Evolutionary conservation across 1,284 basidiomycete genomes (phyloP).

Genomic region (Porogramme epimiltina): DNA sequence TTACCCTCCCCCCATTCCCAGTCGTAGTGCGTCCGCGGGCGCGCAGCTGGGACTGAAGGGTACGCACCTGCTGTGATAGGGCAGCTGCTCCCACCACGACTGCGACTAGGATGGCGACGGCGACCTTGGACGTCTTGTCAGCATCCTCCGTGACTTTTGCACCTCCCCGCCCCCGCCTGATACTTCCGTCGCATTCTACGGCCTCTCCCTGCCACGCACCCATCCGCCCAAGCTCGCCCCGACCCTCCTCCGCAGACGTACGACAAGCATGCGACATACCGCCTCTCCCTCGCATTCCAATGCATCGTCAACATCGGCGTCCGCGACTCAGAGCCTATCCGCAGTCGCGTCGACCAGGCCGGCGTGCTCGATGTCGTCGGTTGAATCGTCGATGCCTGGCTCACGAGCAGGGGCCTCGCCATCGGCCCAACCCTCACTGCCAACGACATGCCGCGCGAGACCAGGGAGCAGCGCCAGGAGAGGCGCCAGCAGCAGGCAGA

Average conservation of each 20-base stretch:
- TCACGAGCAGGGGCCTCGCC: constrained; percentile 81
- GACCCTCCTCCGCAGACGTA: constrained; percentile 66
- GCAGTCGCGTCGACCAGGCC: constrained; percentile 93
- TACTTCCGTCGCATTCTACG: constrained; percentile 72
- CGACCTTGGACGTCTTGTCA: constrained; percentile 86
- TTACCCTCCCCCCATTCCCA: constrained; percentile 31
- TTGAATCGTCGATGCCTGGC: constrained; percentile 92
- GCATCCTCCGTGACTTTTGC: constrained; percentile 87
- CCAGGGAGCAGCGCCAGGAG: constrained; percentile 67
- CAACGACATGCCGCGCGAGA: constrained; percentile 64
- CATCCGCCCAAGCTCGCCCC: constrained; percentile 55
- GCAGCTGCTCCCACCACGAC: constrained; percentile 13
- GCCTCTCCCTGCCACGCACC: constrained; percentile 62
- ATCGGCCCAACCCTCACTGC: constrained; percentile 69
- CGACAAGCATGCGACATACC: constrained; percentile 84
- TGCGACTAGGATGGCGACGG: constrained; percentile 13
- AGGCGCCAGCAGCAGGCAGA: constrained; percentile 56
- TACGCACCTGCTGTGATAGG: constrained; percentile 22
- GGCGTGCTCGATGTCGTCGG: constrained; percentile 96
- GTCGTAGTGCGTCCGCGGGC: constrained; percentile 41
- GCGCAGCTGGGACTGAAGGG: constrained; percentile 29
- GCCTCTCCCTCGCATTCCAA: constrained; percentile 93
- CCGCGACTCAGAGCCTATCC: constrained; percentile 89
- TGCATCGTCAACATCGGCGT: constrained; percentile 98
- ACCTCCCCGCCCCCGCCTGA: constrained; percentile 75